These are phyloP conservation scores for Boletellus dicymbophilus DNA, from an alignment of 1,284 basidiomycete species.

Conservation along the genomic window DNA sequence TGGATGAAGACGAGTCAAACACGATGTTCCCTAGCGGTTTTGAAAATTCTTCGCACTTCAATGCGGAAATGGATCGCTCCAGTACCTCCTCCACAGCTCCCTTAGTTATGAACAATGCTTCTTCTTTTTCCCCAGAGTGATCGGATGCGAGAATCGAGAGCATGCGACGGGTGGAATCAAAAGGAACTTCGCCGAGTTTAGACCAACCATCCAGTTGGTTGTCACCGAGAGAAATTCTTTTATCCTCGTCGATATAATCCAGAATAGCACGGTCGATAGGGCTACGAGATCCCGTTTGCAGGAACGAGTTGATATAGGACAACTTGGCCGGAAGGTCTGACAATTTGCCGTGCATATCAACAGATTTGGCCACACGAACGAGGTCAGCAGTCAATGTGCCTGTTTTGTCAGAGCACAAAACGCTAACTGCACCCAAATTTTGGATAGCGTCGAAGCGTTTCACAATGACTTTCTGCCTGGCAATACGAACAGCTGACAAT, in stretches of 20 bases:
- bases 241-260: slow-evolving; percentile 25
- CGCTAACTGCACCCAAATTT: slow-evolving; percentile 31
- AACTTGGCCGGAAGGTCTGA: slow-evolving; percentile 27
- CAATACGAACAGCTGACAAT: slow-evolving; percentile 32
- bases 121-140: slow-evolving; percentile 9
- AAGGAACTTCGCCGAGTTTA: slow-evolving; percentile 34
- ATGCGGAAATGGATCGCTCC: slow-evolving; percentile 29
- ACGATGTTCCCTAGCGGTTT: slow-evolving; percentile 11
- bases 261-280: slow-evolving; percentile 33
- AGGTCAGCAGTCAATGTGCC: slow-evolving; percentile 35
- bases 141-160: slow-evolving; percentile 27
- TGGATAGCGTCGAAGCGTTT: slow-evolving; percentile 36
- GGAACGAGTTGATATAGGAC: slow-evolving; percentile 30
- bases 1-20: slow-evolving; percentile 20
- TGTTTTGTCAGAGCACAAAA: slow-evolving; percentile 33
- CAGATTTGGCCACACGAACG: slow-evolving; percentile 33
- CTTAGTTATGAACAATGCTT: slow-evolving; percentile 30
- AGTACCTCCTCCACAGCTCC: slow-evolving; percentile 34
- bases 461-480: slow-evolving; percentile 33
- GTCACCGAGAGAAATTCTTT: slow-evolving; percentile 14
- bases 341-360: slow-evolving; percentile 21
- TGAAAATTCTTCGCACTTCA: slow-evolving; percentile 20
- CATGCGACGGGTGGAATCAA: slow-evolving; percentile 34
- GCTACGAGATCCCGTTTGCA: slow-evolving; percentile 33
- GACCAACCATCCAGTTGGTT: slow-evolving; percentile 18